phyloP scores from a whole-genome alignment of 2,329 filamentous ascomycete species.

The Colletotrichum tropicicola region DNA sequence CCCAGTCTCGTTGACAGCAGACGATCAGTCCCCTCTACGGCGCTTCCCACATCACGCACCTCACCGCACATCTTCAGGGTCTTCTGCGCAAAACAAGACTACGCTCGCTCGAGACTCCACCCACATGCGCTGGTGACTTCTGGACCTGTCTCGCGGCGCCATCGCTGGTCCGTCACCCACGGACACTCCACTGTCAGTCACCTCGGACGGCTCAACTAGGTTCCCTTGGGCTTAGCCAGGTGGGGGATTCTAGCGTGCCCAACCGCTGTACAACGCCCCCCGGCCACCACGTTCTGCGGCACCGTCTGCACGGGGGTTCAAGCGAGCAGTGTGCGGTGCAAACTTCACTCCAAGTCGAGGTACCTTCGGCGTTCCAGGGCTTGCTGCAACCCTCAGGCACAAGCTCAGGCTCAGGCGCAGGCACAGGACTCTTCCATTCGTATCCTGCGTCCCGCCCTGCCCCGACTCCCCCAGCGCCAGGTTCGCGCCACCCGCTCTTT shows the following conservation, averaged over 20 bases:
- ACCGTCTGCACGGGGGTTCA: conserved; percentile 22
- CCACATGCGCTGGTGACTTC: conserved; percentile 27
- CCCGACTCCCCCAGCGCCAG: conserved; percentile 23
- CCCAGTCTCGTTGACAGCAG: conserved; percentile 3
- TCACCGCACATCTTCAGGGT: conserved; percentile 31
- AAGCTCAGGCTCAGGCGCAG: conserved; percentile 12
- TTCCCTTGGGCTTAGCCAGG: conserved; percentile 26
- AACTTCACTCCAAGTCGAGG: conserved; percentile 13
- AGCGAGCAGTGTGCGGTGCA: conserved; percentile 24
- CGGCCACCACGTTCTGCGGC: conserved; percentile 13
- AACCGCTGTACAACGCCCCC: conserved; percentile 17
- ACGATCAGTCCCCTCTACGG: conserved; percentile 11
- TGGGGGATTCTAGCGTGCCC: conserved; percentile 26
- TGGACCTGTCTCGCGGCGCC: conserved; percentile 22
- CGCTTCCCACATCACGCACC: conserved; percentile 24
- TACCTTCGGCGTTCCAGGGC: conserved; percentile 22
- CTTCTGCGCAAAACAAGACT: conserved; percentile 18
- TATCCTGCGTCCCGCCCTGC: conserved; percentile 27
- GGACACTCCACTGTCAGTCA: conserved; percentile 24
- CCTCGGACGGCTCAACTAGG: conserved; percentile 21
- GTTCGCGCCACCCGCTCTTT: conserved; percentile 30
- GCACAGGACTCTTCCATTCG: conserved; percentile 26
- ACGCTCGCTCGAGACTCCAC: conserved; percentile 18
- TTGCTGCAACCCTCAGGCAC: conserved; percentile 25
- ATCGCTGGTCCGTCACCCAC: conserved; percentile 25